Evolutionary conservation across 805 yeast species (phyloP).

Genomic region (Candida silvicultrix): DNA sequence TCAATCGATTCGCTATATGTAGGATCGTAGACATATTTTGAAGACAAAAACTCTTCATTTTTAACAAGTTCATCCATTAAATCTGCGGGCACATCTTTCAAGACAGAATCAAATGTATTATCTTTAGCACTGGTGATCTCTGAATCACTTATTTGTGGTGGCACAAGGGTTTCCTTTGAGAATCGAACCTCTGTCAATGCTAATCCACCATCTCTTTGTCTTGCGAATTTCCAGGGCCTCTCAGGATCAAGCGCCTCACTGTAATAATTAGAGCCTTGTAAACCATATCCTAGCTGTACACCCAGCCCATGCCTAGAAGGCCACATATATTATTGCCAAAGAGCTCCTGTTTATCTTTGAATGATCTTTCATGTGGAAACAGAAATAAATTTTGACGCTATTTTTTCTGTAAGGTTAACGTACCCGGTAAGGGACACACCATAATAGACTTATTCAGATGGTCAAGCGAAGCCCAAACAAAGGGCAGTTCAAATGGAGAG

Average conservation of each 20-base stretch:
- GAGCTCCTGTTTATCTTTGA: neutral
- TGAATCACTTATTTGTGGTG: conserved; percentile 5
- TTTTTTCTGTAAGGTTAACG: too few relatives aligned
- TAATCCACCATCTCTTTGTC: conserved; percentile 18
- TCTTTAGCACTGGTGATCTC: neutral
- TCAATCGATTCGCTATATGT: conserved; percentile 18
- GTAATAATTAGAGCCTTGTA: conserved; percentile 27
- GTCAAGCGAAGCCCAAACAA: too few relatives aligned
- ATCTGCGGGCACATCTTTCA: neutral
- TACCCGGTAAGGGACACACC: too few relatives aligned
- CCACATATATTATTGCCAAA: conserved; percentile 22
- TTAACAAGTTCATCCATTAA: conserved; percentile 1
- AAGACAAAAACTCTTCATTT: conserved; percentile 9
- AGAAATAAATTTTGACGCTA: too few relatives aligned
- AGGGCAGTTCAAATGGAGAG: too few relatives aligned
- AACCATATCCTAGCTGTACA: conserved; percentile 36
- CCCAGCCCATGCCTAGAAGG: conserved; percentile 37
- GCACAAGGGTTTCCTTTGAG: conserved; percentile 6
- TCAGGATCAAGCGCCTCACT: conserved; percentile 10
- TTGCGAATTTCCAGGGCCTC: conserved; percentile 22
- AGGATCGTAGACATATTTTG: conserved; percentile 31
- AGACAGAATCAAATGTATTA: neutral
- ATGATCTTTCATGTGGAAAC: too few relatives aligned
- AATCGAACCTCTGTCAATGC: conserved; percentile 8
- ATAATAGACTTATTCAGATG: too few relatives aligned